Evolutionary conservation across 2,329 filamentous ascomycete genomes (phyloP), one percentile per base, ranked within the genome.

Genomic region (Trichocomaceae sp.): DNA sequence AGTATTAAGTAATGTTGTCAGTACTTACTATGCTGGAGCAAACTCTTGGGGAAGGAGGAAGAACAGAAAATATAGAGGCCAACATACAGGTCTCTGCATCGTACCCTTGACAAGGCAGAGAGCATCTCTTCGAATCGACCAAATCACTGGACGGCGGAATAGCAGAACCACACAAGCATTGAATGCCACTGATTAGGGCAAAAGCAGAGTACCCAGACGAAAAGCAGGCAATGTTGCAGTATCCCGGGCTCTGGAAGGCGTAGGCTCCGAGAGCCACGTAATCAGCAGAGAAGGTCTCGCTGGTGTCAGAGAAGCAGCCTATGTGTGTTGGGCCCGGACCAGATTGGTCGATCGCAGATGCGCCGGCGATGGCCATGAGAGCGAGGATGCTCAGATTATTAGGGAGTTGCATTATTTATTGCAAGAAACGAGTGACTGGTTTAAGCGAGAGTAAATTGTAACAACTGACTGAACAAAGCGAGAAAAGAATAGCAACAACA

Each of bases 161-260:
- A 20, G 26, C 44, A 20, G 29, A 37, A 47, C 51, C 51, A 39
- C 51, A 53, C 33, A 35, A 41, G 44, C 51, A 53, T 22, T 53
- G 3, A 23, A 10, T n/a, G 20, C 33, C 51, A 15, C 33, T 37
- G 17, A 15, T 47, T n/a, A 53, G 44, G 7, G 44, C 51, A 41
- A 17, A 19, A n/a, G 29, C 46, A 23, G 8, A 26, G 37, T 31
- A 42, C 22, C 22, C 44, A 9, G 12, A 47, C 7, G n/a, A 5
- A 26, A 0, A n/a, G 45, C 51, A 53, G 17, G 17, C 33, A 1
- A 8, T 15, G 10, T 12, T 29, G 51, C 51, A 53, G 10, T 47
- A 47, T 29, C 44, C 50, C 7, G 15, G 5, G 22, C 23, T 35
- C 19, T 47, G 44, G 35, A 29, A 53, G 15, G 6, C 2, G 13